These are phyloP conservation scores for Serendipita vermifera DNA, from an alignment of 768 basidiomycete genomes.

Conservation along the genomic window DNA sequence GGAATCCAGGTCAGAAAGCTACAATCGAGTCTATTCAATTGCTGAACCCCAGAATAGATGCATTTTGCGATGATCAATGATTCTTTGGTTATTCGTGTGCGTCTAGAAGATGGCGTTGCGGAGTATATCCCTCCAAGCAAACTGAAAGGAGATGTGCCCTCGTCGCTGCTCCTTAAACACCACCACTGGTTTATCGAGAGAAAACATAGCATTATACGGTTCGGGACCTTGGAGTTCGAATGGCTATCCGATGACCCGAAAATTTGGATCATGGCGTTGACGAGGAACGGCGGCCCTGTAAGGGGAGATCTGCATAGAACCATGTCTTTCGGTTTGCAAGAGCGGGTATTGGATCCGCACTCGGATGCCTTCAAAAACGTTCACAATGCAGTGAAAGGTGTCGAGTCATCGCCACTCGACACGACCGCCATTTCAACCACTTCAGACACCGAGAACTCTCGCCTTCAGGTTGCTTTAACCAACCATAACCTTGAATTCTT, in stretches of 20 bases:
- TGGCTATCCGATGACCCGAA: no score
- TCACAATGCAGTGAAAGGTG: conserved; percentile 20
- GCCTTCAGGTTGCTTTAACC: conserved; percentile 26
- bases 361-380: conserved; percentile 24
- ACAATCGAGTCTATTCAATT: background rate
- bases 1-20: conserved; percentile 17
- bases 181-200: background rate
- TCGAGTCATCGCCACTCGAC: conserved; percentile 16
- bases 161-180: background rate
- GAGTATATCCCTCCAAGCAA: conserved; percentile 27
- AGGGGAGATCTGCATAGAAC: no score
- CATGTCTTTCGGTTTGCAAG: no score
- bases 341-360: no score
- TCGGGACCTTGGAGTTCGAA: no score
- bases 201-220: no score
- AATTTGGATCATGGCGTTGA: no score
- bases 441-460: background rate
- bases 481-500: conserved; percentile 33
- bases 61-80: conserved; percentile 20
- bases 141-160: background rate
- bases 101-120: conserved; percentile 13
- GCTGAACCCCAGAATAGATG: conserved; percentile 20
- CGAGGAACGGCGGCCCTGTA: no score
- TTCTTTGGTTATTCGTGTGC: conserved; percentile 25
- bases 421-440: conserved; percentile 16